These are phyloP conservation scores for Parietaria judaica DNA, from an alignment of 306 rosid species.

Conservation along the genomic window DNA sequence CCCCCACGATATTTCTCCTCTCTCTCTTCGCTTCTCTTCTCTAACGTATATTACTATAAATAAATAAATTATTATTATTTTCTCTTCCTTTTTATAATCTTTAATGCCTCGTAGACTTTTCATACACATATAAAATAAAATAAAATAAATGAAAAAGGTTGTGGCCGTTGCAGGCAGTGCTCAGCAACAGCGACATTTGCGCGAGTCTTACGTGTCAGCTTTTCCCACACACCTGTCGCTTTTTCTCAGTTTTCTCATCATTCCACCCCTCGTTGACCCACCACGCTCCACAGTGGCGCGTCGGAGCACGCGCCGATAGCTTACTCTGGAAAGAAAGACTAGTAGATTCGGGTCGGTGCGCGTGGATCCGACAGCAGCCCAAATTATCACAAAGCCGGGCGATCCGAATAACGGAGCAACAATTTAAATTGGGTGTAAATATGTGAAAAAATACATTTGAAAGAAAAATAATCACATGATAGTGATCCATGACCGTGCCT, in stretches of 20 bases:
- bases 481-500: slow-evolving; percentile 15
- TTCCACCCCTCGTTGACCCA: slow-evolving; percentile 24
- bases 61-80: too few relatives aligned
- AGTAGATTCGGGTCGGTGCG: slow-evolving; percentile 27
- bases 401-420: too few relatives aligned
- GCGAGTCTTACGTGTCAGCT: slow-evolving; percentile 82
- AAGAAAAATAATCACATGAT: not conserved
- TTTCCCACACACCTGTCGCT: slow-evolving; percentile 55
- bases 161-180: slow-evolving; percentile 33
- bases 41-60: not conserved
- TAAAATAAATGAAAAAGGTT: not conserved
- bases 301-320: slow-evolving; percentile 11
- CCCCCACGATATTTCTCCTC: slow-evolving; percentile 10
- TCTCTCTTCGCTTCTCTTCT: too few relatives aligned
- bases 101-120: slow-evolving; percentile 18
- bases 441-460: not conserved
- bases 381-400: too few relatives aligned
- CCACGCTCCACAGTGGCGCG: slow-evolving; percentile 21
- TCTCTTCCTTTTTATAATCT: not conserved
- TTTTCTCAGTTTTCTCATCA: slow-evolving; percentile 8
- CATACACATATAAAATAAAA: not conserved
- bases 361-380: not conserved
- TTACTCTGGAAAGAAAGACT: too few relatives aligned
- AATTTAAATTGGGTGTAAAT: not conserved
- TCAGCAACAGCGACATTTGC: slow-evolving; percentile 76